Evolutionary conservation across 306 rosid genomes (phyloP), one percentile per base, ranked within the genome.

Genomic region (Cicer cuneatum): DNA sequence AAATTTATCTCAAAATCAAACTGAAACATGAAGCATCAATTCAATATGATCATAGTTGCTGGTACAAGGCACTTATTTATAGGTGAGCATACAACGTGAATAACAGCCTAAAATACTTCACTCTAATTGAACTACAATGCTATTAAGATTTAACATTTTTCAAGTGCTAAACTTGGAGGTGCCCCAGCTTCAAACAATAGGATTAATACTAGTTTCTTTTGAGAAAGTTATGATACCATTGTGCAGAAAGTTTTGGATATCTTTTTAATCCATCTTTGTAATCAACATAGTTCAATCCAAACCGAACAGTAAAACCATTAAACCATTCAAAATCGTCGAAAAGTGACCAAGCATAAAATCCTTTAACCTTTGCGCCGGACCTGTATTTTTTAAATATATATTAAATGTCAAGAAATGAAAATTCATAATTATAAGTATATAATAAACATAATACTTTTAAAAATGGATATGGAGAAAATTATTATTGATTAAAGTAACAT

Each of bases 281-380:
- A 54, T 89, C 90, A 5, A 86, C 77, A 18, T 13, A 86, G 69
- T 74, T 70, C 45, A 89, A 73, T 8, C 93, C 89, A 53, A 85
- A 89, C 0, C 88, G 81, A 6, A 79, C 72, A 0, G 79, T 70
- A 11, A 61, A 89, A 0, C 93, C 93, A 0, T 8, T 21, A 3
- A 10, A 10, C 90, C 90, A 89, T 78, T 89, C 90, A 51, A 79
- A 77, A 7, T 15, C 10, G 33, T 89, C 90, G 15, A 85, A 42
- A 42, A 89, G 58, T 2, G 89, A 83, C 93, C 93, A 89, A 56
- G 87, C 88, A 48, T 76, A 89, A 19, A 76, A 86, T 0, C 90
- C 90, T 9, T 77, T 81, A 14, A 89, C 90, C 0, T 82, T 86
- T 1, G 38, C 85, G 0, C 93, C 90, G 12, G 37, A 42, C 76